Evolutionary conservation across 768 basidiomycete species (phyloP).

Genomic region (Pholiota microspora): DNA sequence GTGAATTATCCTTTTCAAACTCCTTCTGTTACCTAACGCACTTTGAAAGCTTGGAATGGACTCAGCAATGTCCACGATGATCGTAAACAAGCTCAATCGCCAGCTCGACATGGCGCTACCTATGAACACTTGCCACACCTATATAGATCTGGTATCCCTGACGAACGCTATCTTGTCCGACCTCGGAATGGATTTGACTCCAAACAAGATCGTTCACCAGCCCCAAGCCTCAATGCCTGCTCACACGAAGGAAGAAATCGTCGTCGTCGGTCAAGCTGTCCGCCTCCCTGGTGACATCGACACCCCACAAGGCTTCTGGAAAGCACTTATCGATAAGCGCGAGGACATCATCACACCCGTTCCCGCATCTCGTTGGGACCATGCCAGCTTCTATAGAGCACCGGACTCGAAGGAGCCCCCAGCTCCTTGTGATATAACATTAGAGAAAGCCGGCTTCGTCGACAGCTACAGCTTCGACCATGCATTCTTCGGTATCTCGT

Average conservation of each 20-base stretch:
- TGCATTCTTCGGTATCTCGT: conserved; percentile 33
- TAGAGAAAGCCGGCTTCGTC: conserved; percentile 31
- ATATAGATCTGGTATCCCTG: conserved; percentile 28
- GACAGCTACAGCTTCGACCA: conserved; percentile 31
- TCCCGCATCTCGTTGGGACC: conserved; percentile 33
- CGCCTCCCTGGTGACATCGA: conserved; percentile 33
- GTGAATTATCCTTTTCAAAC: background rate
- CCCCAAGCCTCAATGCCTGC: conserved; percentile 9
- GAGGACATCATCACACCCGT: conserved; percentile 27
- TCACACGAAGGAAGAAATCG: conserved; percentile 26
- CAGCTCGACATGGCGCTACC: conserved; percentile 25
- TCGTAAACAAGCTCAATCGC: conserved; percentile 28
- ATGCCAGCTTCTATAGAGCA: conserved; percentile 29
- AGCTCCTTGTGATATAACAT: conserved; percentile 28
- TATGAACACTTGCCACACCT: conserved; percentile 33
- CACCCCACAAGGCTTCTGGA: conserved; percentile 27
- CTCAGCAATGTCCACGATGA: conserved; percentile 29
- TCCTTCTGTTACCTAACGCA: background rate
- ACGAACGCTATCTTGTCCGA: conserved; percentile 21
- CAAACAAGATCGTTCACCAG: conserved; percentile 12
- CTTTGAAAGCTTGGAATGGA: conserved; percentile 31
- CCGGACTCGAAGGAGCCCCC: conserved; percentile 23
- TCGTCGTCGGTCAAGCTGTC: conserved; percentile 34
- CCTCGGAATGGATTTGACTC: conserved; percentile 20
- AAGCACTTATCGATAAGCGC: conserved; percentile 30